phyloP scores from a whole-genome alignment of 2,329 filamentous ascomycete species.

The Colletotrichum endophyticum region DNA sequence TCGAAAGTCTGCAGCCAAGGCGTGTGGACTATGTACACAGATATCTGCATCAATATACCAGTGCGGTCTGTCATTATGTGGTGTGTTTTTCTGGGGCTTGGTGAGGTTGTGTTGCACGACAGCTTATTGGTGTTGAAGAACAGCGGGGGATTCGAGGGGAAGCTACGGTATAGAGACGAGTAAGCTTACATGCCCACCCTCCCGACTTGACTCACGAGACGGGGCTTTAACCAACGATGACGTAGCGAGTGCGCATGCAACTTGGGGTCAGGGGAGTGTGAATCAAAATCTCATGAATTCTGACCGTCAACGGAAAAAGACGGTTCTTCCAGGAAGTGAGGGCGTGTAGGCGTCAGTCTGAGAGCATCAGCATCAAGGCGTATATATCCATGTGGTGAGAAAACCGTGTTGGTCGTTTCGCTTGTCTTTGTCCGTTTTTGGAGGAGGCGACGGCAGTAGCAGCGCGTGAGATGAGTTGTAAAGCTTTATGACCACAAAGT shows the following conservation, averaged over 20 bases:
- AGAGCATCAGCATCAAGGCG: too few relatives aligned
- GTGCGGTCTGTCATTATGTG: not conserved
- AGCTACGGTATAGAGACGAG: not conserved
- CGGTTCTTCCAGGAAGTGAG: not conserved
- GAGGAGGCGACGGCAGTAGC: too few relatives aligned
- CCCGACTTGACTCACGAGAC: not conserved
- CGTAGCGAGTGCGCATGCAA: not conserved
- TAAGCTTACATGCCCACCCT: not conserved
- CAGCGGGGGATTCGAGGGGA: not conserved
- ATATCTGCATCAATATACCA: conserved; percentile 12
- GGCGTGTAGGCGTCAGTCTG: not conserved
- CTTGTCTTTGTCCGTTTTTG: too few relatives aligned
- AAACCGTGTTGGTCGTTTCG: too few relatives aligned
- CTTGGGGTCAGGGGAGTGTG: not conserved
- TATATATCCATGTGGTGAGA: too few relatives aligned
- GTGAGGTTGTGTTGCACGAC: not conserved
- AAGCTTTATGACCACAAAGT: too few relatives aligned
- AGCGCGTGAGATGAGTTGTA: not conserved
- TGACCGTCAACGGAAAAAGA: not conserved
- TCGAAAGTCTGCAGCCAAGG: not conserved
- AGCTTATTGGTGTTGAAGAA: not conserved
- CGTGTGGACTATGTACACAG: conserved; percentile 8
- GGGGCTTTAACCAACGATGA: not conserved
- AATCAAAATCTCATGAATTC: not conserved
- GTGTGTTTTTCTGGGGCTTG: not conserved